Base-by-base conservation (phyloP, 345 rosid species). In the Salix viminalis region DNA sequence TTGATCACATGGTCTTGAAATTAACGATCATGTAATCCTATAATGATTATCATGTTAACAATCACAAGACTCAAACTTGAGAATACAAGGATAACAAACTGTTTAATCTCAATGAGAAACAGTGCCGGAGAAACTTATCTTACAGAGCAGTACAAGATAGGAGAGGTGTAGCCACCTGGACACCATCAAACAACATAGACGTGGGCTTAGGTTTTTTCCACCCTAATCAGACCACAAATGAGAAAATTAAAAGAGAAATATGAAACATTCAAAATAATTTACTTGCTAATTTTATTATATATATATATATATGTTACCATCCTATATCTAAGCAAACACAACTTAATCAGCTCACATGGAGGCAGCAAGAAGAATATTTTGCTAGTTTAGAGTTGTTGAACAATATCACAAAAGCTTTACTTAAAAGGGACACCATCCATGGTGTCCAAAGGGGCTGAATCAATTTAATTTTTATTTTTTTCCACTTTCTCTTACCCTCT, bases 21-120 rank as follows among this genome's bases (percentile, higher is more conserved):
- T 32, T 32, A 32, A 0, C 5, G 5, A 32, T 32, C 5, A 32
- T 32, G 0, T 32, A 32, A 32, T 3, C 4, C 5, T 32, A 32
- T 4, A 32, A 4, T 32, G 5, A 32, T 32, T 32, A 32, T 32
- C 5, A 32, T 4, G 5, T 32, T 32, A 32, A 32, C 34, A 32
- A 32, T 32, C 0, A 32, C 0, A 32, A 32, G 0, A 32, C 34
- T 32, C 0, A 0, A 32, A 32, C 34, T 0, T 4, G 0, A 32
- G 0, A 32, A 3, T 3, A 32, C 0, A 32, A 0, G 5, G 34
- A 32, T 5, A 32, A 4, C 34, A 32, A 32, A 32, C 0, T 32
- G 34, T 3, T 32, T 32, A 32, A 32, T 32, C 0, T 32, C 32
- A 32, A 32, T 4, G 34, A n/a, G 4, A 30, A 30, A 30, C 30